Base-by-base conservation (phyloP, 208 protist genomes). In the Leishmania martiniquensis region DNA sequence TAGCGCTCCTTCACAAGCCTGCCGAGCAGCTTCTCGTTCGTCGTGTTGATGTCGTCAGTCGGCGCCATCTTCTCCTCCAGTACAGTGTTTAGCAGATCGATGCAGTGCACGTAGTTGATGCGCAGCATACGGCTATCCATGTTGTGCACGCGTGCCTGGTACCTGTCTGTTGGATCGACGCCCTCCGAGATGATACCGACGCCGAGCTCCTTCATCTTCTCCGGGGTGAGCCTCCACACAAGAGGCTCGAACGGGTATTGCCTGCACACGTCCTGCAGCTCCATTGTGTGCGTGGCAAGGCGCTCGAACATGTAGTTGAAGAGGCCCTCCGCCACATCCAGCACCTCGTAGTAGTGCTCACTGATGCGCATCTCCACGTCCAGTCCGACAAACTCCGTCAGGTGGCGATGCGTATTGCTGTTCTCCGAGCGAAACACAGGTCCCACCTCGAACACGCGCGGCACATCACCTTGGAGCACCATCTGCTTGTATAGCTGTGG, bases 401-500 rank as follows among this genome's bases (percentile, higher is more conserved):
- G 87, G 87, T 99, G 99, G 75, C 99, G 97, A 84, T 99, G 98
- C 1, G 99, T 99, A 88, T 99, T 98, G 75, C 97, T 99, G 84
- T 99, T 99, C 92, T 99, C 99, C 2, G 99, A 98, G 75, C 99
- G 95, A 89, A 99, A 99, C 32, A 99, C 98, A 12, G 98, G 98
- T 9, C 90, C 98, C 52, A 99, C 94, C 90, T 99, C 98, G 84
- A 98, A 99, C 34, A 99, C 96, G 62, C 94, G 86, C 10, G 97
- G 91, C 7, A 99, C 82, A 78, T 99, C 99, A 45, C 95, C 95
- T 81, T 92, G 88, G 9, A 99, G 92, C 29, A 97, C 98, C 99
- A 99, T 99, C 91, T 99, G 99, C 93, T 99, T 99, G 95, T 99
- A 99, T 49, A 99, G 94, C 93, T 99, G 99, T 25, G 99, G 99